Evolutionary conservation across 495 filamentous ascomycete species (phyloP), one percentile per base, ranked within the genome.

Genomic region (Tuber brumale): DNA sequence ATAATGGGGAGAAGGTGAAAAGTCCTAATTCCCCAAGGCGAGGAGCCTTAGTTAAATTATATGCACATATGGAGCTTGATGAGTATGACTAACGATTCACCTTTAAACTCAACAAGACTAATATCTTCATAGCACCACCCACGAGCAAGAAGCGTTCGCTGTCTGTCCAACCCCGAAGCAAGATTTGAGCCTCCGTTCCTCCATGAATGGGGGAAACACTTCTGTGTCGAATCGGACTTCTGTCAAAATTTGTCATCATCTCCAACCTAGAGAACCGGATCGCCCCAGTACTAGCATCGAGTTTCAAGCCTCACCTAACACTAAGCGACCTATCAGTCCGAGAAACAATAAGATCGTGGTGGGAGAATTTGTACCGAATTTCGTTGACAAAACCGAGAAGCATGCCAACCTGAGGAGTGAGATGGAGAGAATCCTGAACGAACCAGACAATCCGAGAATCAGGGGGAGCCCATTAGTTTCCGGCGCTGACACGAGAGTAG

Each of bases 351-450:
- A 61, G 10, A 12, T 61, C 10, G 51, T 14, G 9, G n/a, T 61
- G 9, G 51, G 23, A 27, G 51, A 61, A 14, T 61, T 61, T 2
- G 51, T 27, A 14, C n/a, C 51, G 10, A 27, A 61, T 27, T 61
- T 61, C n/a, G n/a, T 61, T 27, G 51, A 61, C 51, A 61, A 61
- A 61, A 61, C 51, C 9, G 51, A 61, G 51, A 61, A 61, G 51
- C 51, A 61, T 4, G 23, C 51, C 23, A 61, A 14, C 23, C 51
- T 61, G 10, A 61, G 51, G 14, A 14, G 51, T 3, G n/a, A 61
- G 51, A 61, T 27, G 12, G 51, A 61, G n/a, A n/a, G 51, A 14
- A 61, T 61, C 9, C 14, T 61, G n/a, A 61, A 61, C n/a, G 51
- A 61, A 31, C n/a, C 51, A 10, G 51, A 61, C 51, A 61, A 61